These are phyloP conservation scores for Cyphellophora attinorum DNA, from an alignment of 2,329 filamentous ascomycete genomes.

Conservation along the genomic window DNA sequence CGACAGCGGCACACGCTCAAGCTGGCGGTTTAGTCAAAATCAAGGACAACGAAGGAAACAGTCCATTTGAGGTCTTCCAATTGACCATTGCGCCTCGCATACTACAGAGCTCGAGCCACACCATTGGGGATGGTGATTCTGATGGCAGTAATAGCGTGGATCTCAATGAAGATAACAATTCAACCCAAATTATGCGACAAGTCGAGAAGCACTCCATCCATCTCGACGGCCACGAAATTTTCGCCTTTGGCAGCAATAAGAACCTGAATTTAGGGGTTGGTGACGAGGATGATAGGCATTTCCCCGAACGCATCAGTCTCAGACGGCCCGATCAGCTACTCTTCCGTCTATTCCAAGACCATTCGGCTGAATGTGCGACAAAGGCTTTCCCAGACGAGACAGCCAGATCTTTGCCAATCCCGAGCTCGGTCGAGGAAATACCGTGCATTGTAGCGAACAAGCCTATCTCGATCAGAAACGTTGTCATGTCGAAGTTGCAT, in stretches of 20 bases:
- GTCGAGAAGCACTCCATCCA: slow-evolving; percentile 18
- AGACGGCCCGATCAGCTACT: slow-evolving; percentile 70
- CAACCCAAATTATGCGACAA: slow-evolving; percentile 22
- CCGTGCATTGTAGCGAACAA: slow-evolving; percentile 63
- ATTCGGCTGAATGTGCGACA: slow-evolving; percentile 36
- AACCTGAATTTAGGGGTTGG: slow-evolving; percentile 87
- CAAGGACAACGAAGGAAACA: slow-evolving; percentile 90
- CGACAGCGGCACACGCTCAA: slow-evolving; percentile 45
- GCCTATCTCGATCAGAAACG: slow-evolving; percentile 68
- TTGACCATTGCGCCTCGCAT: slow-evolving; percentile 73
- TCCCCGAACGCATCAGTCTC: slow-evolving; percentile 72
- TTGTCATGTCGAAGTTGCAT: slow-evolving; percentile 83
- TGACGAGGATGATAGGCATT: slow-evolving; percentile 92
- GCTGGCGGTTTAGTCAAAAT: slow-evolving; percentile 78
- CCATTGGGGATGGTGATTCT: slow-evolving; percentile 17
- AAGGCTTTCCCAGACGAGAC: slow-evolving; percentile 19
- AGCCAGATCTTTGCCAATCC: slow-evolving; percentile 16
- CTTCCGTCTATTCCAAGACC: slow-evolving; percentile 61
- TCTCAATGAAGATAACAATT: slow-evolving; percentile 41
- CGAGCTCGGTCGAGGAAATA: slow-evolving; percentile 43
- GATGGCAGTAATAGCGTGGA: slow-evolving; percentile 22
- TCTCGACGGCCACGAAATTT: slow-evolving; percentile 70
- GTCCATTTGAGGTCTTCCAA: slow-evolving; percentile 86
- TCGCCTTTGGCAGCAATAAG: slow-evolving; percentile 92
- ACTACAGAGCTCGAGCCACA: slow-evolving; percentile 32